These are phyloP conservation scores for Scleromitrula shiraiana DNA, from an alignment of 2,329 filamentous ascomycete genomes.

Conservation along the genomic window DNA sequence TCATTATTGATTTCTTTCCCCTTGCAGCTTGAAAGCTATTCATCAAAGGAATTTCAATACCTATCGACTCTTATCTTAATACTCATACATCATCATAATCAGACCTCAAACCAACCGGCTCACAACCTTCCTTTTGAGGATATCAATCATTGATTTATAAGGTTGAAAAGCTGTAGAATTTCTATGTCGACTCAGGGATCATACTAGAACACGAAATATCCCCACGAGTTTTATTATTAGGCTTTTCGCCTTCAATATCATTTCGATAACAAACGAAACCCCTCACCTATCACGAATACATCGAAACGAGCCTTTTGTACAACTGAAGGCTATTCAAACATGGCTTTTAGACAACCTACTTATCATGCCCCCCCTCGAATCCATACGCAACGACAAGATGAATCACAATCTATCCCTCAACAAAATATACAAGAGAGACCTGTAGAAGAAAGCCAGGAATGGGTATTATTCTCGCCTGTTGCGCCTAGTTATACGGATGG, in stretches of 20 bases:
- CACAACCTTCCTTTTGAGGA: too few species aligned
- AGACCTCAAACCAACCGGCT: too few species aligned
- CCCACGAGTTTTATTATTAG: not conserved
- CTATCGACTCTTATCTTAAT: too few species aligned
- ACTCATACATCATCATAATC: too few species aligned
- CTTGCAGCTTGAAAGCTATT: too few species aligned
- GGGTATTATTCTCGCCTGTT: constrained; percentile 85
- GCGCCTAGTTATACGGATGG: constrained; percentile 59
- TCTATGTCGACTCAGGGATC: too few species aligned
- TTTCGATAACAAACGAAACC: not conserved
- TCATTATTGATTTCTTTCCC: not conserved
- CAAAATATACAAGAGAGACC: constrained; percentile 9
- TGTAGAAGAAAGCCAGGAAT: constrained; percentile 76
- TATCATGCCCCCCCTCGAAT: constrained; percentile 38
- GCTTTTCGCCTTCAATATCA: not conserved
- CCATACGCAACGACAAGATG: constrained; percentile 31
- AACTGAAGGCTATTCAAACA: not conserved
- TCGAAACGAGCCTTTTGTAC: not conserved
- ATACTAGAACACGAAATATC: too few species aligned
- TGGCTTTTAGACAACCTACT: constrained; percentile 12
- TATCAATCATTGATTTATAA: too few species aligned
- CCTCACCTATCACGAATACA: not conserved
- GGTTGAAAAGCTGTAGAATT: too few species aligned
- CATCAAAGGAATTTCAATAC: too few species aligned
- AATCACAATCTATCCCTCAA: constrained; percentile 27